Conservation (phyloP, 2,329 filamentous ascomycete species). For the Ceratocystiopsis sp. region DNA sequence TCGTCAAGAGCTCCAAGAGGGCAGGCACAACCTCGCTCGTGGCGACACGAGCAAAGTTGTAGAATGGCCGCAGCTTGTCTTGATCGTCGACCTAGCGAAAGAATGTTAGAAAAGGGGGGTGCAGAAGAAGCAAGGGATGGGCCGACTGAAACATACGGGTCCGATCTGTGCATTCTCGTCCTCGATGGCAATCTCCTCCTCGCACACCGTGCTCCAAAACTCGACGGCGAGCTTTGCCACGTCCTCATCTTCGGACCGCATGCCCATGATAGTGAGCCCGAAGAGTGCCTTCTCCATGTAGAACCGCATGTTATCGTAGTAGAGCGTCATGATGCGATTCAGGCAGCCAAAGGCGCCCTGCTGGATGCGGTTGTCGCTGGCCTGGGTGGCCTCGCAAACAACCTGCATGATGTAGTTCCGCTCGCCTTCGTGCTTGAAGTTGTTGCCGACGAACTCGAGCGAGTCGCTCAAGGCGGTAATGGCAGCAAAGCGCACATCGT, state of each 20-base stretch:
- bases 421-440: slow-evolving; percentile 98
- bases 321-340: slow-evolving; percentile 96
- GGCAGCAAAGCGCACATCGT: slow-evolving; percentile 79
- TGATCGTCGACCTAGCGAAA: slow-evolving; percentile 40
- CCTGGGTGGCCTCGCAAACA: slow-evolving; percentile 95
- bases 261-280: slow-evolving; percentile 89
- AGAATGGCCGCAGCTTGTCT: slow-evolving; percentile 77
- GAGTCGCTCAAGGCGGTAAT: slow-evolving; percentile 91
- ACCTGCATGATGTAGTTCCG: slow-evolving; percentile 99
- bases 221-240: slow-evolving; percentile 96
- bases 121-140: slow-evolving; percentile 6
- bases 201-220: slow-evolving; percentile 99
- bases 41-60: slow-evolving; percentile 88
- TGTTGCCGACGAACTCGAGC: slow-evolving; percentile 91
- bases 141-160: slow-evolving; percentile 6
- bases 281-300: slow-evolving; percentile 99
- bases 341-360: slow-evolving; percentile 92
- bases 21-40: slow-evolving; percentile 90
- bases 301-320: slow-evolving; percentile 99
- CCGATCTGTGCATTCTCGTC: slow-evolving; percentile 77
- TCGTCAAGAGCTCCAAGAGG: slow-evolving; percentile 71
- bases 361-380: slow-evolving; percentile 77
- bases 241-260: slow-evolving; percentile 96
- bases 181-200: slow-evolving; percentile 95
- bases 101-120: background rate